Conservation (phyloP, 2,329 filamentous ascomycete genomes). For the Stachybotrys chartarum region DNA sequence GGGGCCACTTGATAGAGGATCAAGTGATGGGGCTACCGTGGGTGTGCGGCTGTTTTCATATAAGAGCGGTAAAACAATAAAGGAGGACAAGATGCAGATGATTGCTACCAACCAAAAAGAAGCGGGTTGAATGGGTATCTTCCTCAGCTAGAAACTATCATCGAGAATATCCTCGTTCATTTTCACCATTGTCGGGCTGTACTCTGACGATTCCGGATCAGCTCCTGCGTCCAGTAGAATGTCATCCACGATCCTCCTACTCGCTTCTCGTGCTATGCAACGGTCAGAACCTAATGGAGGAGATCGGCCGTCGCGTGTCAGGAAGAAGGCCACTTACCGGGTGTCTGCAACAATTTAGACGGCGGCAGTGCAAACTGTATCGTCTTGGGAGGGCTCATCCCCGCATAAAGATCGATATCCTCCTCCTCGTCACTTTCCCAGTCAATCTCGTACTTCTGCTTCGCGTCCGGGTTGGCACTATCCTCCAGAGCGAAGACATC, state of each 20-base stretch:
- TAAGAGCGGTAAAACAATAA: no score
- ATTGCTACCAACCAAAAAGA: no score
- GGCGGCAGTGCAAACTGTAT: constrained; percentile 79
- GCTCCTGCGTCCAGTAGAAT: constrained; percentile 70
- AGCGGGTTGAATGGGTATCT: neutral
- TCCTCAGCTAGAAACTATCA: constrained; percentile 46
- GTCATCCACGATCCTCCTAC: constrained; percentile 73
- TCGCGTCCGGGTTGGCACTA: constrained; percentile 13
- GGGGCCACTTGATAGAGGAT: no score
- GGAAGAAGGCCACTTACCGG: constrained; percentile 42
- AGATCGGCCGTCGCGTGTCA: no score
- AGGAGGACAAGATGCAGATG: no score
- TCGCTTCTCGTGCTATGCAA: constrained; percentile 64
- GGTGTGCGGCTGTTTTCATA: no score
- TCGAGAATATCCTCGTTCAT: constrained; percentile 56
- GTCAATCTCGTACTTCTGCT: constrained; percentile 47
- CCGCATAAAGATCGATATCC: constrained; percentile 54
- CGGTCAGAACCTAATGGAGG: constrained; percentile 1
- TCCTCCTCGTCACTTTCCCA: constrained; percentile 74
- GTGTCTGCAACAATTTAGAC: constrained; percentile 72
- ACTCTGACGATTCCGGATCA: constrained; percentile 45
- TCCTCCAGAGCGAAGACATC: constrained; percentile 36
- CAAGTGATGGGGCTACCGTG: no score
- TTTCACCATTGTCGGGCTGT: constrained; percentile 59
- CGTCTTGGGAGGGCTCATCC: constrained; percentile 87